These are phyloP conservation scores for Zopfia rhizophila DNA, from an alignment of 2,329 filamentous ascomycete species.

Conservation along the genomic window DNA sequence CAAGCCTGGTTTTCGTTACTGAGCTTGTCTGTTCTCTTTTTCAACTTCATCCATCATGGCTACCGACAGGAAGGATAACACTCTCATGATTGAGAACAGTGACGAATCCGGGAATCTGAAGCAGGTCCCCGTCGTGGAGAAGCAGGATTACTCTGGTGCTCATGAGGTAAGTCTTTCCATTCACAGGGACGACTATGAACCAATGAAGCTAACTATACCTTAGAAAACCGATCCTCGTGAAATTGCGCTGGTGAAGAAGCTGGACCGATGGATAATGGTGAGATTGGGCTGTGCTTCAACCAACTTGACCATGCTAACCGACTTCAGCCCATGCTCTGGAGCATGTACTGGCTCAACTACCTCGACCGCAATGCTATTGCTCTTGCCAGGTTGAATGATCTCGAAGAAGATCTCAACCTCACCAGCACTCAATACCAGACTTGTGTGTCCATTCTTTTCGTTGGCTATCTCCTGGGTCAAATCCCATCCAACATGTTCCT, in stretches of 20 bases:
- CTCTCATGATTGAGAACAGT: constrained; percentile 40
- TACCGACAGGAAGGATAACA: constrained; percentile 31
- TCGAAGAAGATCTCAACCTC: constrained; percentile 65
- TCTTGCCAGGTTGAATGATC: constrained; percentile 69
- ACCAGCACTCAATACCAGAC: constrained; percentile 33
- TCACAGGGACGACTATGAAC: too few species aligned
- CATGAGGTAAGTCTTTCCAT: constrained; percentile 28
- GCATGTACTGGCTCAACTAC: constrained; percentile 23
- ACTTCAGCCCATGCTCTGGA: constrained; percentile 44
- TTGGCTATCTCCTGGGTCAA: constrained; percentile 48
- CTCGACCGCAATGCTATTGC: constrained; percentile 71
- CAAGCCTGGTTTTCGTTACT: too few species aligned
- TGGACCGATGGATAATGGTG: constrained; percentile 45
- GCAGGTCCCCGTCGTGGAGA: constrained; percentile 32
- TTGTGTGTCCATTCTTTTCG: constrained; percentile 36
- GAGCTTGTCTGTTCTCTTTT: too few species aligned
- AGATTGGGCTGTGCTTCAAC: constrained; percentile 28
- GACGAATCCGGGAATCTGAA: constrained; percentile 35
- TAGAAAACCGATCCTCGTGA: constrained; percentile 46
- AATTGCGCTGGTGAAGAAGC: constrained; percentile 45
- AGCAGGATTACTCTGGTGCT: constrained; percentile 47
- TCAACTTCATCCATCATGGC: constrained; percentile 26
- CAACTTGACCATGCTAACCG: constrained; percentile 37
- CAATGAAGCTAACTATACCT: too few species aligned
- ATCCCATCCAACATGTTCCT: constrained; percentile 52